phyloP scores from a whole-genome alignment of 768 basidiomycete genomes.

The Russula sp. region DNA sequence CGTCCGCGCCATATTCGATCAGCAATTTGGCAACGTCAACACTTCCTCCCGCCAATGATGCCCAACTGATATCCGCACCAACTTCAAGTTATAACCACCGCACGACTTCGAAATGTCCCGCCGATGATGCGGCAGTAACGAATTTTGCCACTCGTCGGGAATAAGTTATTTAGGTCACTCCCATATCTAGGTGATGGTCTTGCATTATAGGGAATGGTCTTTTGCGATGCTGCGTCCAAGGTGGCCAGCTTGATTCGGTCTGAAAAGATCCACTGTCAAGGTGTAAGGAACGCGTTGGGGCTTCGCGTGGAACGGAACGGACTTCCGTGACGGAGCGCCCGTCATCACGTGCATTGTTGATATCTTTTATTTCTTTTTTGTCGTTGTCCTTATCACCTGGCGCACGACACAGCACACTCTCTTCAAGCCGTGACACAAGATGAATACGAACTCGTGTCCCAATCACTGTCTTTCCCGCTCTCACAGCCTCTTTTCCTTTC shows the following conservation, averaged over 20 bases:
- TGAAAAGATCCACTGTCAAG: too few relatives aligned
- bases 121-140: background rate
- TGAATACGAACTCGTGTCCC: too few relatives aligned
- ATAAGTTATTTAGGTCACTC: background rate
- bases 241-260: background rate
- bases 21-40: background rate
- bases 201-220: background rate
- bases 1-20: background rate
- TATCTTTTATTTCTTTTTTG: too few relatives aligned
- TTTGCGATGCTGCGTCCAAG: background rate
- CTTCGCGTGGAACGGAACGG: too few relatives aligned
- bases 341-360: too few relatives aligned
- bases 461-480: too few relatives aligned
- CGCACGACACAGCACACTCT: too few relatives aligned
- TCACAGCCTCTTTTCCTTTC: too few relatives aligned
- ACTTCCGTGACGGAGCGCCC: too few relatives aligned
- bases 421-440: too few relatives aligned
- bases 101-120: background rate
- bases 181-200: background rate
- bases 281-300: too few relatives aligned
- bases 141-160: background rate
- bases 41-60: background rate
- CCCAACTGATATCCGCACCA: background rate
- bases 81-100: background rate
- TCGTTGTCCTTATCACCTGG: too few relatives aligned